These are phyloP conservation scores for Fusarium sp. DNA, from an alignment of 2,329 filamentous ascomycete genomes.

Conservation along the genomic window DNA sequence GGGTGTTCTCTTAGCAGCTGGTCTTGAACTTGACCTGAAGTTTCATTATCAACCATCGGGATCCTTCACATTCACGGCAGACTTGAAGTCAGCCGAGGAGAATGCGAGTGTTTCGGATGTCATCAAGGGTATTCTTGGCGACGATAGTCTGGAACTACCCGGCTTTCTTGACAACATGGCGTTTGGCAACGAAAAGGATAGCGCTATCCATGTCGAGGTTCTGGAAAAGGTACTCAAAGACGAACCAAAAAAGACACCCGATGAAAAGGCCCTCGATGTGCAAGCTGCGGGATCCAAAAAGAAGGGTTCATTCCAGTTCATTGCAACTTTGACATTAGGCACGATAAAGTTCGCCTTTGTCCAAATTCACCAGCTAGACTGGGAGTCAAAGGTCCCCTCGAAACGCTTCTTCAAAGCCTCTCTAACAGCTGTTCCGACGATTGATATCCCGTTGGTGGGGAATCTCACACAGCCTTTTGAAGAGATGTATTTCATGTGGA, in stretches of 20 bases:
- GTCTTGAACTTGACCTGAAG: background rate
- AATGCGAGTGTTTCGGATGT: background rate
- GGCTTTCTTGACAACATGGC: background rate
- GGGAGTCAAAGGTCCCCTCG: background rate
- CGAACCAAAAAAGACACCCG: background rate
- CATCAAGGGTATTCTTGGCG: background rate
- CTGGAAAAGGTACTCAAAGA: background rate
- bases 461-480: constrained; percentile 47
- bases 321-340: background rate
- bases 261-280: background rate
- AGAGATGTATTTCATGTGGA: constrained; percentile 47
- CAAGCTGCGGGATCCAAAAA: background rate
- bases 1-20: background rate
- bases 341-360: background rate
- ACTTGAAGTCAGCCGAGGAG: background rate
- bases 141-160: background rate
- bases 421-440: background rate
- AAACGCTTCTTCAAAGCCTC: background rate
- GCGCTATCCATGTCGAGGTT: background rate
- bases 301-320: background rate
- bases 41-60: background rate
- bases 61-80: background rate
- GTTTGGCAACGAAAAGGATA: background rate
- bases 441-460: constrained; percentile 35
- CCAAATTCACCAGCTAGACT: background rate